phyloP scores from a whole-genome alignment of 345 rosid genomes.

The Brassica napus region Da-Ae NC_063439.1:16755001-16755500 shows the following conservation, averaged over 20 bases:
- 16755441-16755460: background rate
- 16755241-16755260: background rate
- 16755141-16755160: background rate
- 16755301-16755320: too few relatives aligned
- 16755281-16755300: background rate
- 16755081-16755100: background rate
- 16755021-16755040: background rate
- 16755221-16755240: background rate
- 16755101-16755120: background rate
- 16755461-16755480: background rate
- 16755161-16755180: background rate
- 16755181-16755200: background rate
- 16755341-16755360: background rate
- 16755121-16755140: background rate
- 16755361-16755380: background rate
- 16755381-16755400: background rate
- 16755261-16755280: background rate
- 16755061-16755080: background rate
- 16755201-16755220: background rate
- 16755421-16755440: background rate
- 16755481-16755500: background rate
- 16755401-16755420: background rate
- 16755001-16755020: background rate
- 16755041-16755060: background rate
- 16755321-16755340: background rate